Evolutionary conservation across 345 rosid genomes (phyloP).

Genomic region (Diplotaxis tenuifolia): DNA sequence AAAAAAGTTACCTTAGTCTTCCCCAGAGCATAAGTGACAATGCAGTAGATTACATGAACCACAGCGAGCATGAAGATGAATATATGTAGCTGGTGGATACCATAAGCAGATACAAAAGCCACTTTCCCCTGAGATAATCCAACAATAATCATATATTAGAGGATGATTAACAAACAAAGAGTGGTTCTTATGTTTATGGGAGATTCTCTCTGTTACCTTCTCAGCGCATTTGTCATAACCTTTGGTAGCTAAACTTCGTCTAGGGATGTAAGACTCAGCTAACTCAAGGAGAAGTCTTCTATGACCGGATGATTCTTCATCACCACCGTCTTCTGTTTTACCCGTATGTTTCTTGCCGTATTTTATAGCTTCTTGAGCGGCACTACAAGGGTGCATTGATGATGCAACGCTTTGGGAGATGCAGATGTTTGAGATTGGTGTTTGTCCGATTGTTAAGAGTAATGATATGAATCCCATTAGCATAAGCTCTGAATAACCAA

Average conservation of each 20-base stretch:
- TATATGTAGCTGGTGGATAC: conserved; percentile 87
- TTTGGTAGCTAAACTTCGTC: conserved; percentile 51
- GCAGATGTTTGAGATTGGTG: conserved; percentile 59
- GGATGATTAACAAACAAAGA: background rate
- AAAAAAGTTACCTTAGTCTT: conserved; percentile 60
- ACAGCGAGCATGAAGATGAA: conserved; percentile 86
- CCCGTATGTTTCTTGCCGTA: background rate
- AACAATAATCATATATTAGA: background rate
- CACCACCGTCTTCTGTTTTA: background rate
- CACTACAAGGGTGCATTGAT: conserved; percentile 66
- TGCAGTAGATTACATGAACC: conserved; percentile 75
- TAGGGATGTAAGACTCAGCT: conserved; percentile 36
- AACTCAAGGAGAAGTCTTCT: conserved; percentile 49
- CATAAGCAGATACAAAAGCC: conserved; percentile 76
- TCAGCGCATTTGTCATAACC: conserved; percentile 48
- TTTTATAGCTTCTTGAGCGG: background rate
- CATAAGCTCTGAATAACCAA: conserved; percentile 52
- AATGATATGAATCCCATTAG: conserved; percentile 76
- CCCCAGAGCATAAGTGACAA: conserved; percentile 73
- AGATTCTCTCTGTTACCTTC: conserved; percentile 35
- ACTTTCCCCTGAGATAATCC: conserved; percentile 64
- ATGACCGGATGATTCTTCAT: background rate
- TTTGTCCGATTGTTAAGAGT: conserved; percentile 57
- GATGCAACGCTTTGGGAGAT: conserved; percentile 48
- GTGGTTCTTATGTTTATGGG: background rate